Percentiles rank a stretch among this genome's conserved stretches.
phyloP scores from a whole-genome alignment of 1,139 yeast species.

The Saccharomyces hybrid region DNA sequence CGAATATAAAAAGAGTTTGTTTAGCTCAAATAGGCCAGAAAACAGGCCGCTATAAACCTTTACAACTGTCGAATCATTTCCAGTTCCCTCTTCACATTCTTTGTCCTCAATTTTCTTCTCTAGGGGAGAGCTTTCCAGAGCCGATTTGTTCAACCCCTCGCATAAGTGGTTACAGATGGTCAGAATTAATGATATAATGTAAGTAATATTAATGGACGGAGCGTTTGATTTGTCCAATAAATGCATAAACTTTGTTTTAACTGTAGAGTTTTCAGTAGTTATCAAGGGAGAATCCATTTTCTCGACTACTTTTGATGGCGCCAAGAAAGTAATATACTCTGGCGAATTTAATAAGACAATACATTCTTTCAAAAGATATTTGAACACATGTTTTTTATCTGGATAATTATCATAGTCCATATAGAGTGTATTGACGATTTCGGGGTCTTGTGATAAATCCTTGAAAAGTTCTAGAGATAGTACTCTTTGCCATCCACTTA shows the following conservation, averaged over 20 bases:
- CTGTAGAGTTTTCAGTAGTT: slow-evolving; percentile 32
- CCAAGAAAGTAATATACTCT: slow-evolving; percentile 35
- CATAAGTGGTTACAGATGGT: slow-evolving; percentile 48
- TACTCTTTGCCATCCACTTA: slow-evolving; percentile 62
- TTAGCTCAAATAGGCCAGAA: slow-evolving; percentile 41
- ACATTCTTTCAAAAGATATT: slow-evolving; percentile 49
- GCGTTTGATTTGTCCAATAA: slow-evolving; percentile 72
- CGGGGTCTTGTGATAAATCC: slow-evolving; percentile 50
- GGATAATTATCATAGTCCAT: slow-evolving; percentile 51
- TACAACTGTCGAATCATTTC: slow-evolving; percentile 22
- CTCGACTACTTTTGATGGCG: slow-evolving; percentile 29
- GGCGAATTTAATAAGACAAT: slow-evolving; percentile 28
- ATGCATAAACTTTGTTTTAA: slow-evolving; percentile 57
- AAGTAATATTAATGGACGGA: slow-evolving; percentile 52
- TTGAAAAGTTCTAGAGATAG: slow-evolving; percentile 66
- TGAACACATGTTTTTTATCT: slow-evolving; percentile 54
- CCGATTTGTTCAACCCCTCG: slow-evolving; percentile 60
- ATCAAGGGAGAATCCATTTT: slow-evolving; percentile 27
- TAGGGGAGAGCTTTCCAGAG: slow-evolving; percentile 27
- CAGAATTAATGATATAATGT: slow-evolving; percentile 52
- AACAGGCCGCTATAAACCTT: slow-evolving; percentile 29
- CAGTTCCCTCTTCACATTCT: slow-evolving; percentile 33
- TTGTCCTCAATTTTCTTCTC: slow-evolving; percentile 32
- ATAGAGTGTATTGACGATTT: slow-evolving; percentile 46
- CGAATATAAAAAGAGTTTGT: slow-evolving; percentile 50